phyloP scores from a whole-genome alignment of 805 yeast species.

The Kuraishia hungarica region DNA sequence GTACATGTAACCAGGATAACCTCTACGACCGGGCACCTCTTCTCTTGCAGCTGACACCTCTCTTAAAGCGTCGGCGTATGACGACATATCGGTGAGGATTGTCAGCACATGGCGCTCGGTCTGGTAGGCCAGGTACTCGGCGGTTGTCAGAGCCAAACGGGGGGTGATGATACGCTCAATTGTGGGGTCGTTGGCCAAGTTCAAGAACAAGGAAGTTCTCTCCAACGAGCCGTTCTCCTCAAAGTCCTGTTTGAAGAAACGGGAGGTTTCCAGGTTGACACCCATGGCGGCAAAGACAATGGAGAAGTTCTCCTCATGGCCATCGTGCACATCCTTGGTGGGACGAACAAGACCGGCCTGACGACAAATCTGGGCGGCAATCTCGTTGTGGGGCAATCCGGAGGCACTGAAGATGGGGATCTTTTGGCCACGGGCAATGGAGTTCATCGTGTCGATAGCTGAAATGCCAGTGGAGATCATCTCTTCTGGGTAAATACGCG shows the following conservation, averaged over 20 bases:
- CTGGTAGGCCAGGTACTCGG: slow-evolving; percentile 97
- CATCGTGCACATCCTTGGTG: slow-evolving; percentile 98
- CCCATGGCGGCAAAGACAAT: slow-evolving; percentile 99
- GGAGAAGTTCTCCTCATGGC: slow-evolving; percentile 98
- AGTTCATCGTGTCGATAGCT: slow-evolving; percentile 98
- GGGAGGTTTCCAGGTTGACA: slow-evolving; percentile 95
- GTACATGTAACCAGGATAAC: slow-evolving; percentile 99
- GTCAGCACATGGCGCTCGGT: slow-evolving; percentile 99
- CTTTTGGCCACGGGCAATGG: slow-evolving; percentile 99
- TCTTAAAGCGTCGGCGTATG: slow-evolving; percentile 99
- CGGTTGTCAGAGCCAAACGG: slow-evolving; percentile 96
- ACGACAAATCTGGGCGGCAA: slow-evolving; percentile 99
- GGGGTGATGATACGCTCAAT: slow-evolving; percentile 99
- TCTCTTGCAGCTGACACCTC: slow-evolving; percentile 99
- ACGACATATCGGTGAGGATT: slow-evolving; percentile 97
- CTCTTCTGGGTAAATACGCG: slow-evolving; percentile 98
- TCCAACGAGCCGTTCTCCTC: slow-evolving; percentile 98
- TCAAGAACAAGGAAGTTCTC: slow-evolving; percentile 93
- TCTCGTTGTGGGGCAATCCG: slow-evolving; percentile 98
- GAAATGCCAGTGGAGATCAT: slow-evolving; percentile 99
- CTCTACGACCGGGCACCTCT: slow-evolving; percentile 99
- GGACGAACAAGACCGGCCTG: slow-evolving; percentile 99
- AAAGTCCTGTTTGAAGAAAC: slow-evolving; percentile 98
- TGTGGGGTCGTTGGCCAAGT: slow-evolving; percentile 98
- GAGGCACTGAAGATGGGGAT: slow-evolving; percentile 98